phyloP scores from a whole-genome alignment of 2,329 filamentous ascomycete genomes.

The Pseudogymnoascus sp. region DNA sequence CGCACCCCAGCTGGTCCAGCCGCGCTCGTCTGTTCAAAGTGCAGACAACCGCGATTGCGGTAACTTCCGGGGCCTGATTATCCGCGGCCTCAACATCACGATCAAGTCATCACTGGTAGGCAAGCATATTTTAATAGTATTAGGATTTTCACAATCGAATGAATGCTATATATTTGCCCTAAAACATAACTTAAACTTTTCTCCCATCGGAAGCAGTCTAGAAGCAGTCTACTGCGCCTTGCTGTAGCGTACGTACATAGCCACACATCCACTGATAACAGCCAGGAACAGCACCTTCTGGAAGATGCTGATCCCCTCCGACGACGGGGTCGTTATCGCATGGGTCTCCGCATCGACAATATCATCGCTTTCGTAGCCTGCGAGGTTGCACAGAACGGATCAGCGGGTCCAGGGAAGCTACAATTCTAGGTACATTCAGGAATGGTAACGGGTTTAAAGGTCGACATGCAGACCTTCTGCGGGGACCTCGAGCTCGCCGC shows the following conservation, averaged over 20 bases:
- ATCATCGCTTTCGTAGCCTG: constrained; percentile 23
- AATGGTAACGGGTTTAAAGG: constrained; percentile 52
- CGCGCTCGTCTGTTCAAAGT: constrained; percentile 3
- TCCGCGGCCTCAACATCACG: not conserved
- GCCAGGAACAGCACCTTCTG: constrained; percentile 45
- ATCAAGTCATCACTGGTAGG: not conserved
- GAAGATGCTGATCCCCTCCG: constrained; percentile 34
- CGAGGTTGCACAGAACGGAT: constrained; percentile 23
- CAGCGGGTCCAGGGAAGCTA: constrained; percentile 23
- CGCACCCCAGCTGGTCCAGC: not conserved
- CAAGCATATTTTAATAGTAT: not conserved
- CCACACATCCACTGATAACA: constrained; percentile 21
- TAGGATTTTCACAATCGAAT: not conserved
- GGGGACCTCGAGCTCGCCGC: constrained; percentile 74
- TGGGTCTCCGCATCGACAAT: constrained; percentile 25
- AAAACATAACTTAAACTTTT: not conserved
- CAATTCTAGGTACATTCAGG: constrained; percentile 10
- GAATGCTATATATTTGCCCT: not conserved
- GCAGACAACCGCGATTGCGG: not conserved
- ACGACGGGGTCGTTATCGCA: constrained; percentile 12
- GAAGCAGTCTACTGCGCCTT: constrained; percentile 1
- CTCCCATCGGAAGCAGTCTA: not conserved
- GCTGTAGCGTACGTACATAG: not conserved
- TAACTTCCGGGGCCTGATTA: not conserved
- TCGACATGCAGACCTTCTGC: constrained; percentile 90